Conservation (phyloP, 2,329 filamentous ascomycete species). For the Alternaria atra region DNA sequence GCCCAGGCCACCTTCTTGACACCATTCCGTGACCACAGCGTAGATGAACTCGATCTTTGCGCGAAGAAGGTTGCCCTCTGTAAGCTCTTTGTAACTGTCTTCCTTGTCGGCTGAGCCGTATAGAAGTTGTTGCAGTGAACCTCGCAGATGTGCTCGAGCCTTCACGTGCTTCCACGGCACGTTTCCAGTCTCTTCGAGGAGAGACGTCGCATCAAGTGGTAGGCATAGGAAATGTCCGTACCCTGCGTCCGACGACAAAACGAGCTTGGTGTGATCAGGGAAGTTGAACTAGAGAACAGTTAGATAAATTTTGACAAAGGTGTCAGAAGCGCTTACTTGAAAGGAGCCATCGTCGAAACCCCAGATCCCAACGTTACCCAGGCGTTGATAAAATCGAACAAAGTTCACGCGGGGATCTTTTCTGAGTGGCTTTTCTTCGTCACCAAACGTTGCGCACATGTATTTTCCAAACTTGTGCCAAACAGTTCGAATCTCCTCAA, state of each 20-base stretch:
- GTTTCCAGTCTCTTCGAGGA: slow-evolving; percentile 69
- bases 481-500: slow-evolving; percentile 64
- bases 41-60: slow-evolving; percentile 78
- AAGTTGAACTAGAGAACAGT: slow-evolving; percentile 76
- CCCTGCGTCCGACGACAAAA: slow-evolving; percentile 76
- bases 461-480: slow-evolving; percentile 77
- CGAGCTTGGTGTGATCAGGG: slow-evolving; percentile 86
- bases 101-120: slow-evolving; percentile 63
- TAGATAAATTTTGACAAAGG: slow-evolving; percentile 1
- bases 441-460: slow-evolving; percentile 61
- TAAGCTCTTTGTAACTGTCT: slow-evolving; percentile 63
- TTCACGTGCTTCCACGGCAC: slow-evolving; percentile 73
- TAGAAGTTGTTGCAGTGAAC: slow-evolving; percentile 76
- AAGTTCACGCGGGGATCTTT: slow-evolving; percentile 60
- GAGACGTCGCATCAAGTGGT: slow-evolving; percentile 72
- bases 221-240: slow-evolving; percentile 83
- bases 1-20: slow-evolving; percentile 73
- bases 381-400: slow-evolving; percentile 82
- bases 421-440: slow-evolving; percentile 58
- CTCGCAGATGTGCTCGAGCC: slow-evolving; percentile 74
- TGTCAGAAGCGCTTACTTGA: slow-evolving; percentile 63
- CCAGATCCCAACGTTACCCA: slow-evolving; percentile 84
- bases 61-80: slow-evolving; percentile 76
- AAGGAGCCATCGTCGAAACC: slow-evolving; percentile 81
- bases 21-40: slow-evolving; percentile 75